phyloP scores from a whole-genome alignment of 495 filamentous ascomycete genomes.

The Aspergillus homomorphus region DNA sequence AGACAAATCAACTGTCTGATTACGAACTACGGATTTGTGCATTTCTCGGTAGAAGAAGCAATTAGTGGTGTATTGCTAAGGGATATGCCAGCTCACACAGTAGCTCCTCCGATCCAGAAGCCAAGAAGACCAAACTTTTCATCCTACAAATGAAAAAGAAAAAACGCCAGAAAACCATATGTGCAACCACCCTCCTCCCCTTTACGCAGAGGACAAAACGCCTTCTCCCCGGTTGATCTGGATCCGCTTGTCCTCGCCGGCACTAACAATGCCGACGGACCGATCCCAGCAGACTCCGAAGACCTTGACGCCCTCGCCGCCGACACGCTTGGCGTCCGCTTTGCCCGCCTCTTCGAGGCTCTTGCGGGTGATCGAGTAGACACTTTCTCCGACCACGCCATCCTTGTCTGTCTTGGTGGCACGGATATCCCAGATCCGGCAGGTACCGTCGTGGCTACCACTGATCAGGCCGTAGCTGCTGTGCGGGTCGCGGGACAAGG shows the following conservation, averaged over 20 bases:
- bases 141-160: constrained; percentile 25
- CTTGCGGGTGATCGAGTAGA: constrained; percentile 77
- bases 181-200: constrained; percentile 28
- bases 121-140: constrained; percentile 35
- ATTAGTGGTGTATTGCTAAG: constrained; percentile 5
- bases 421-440: constrained; percentile 88
- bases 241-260: constrained; percentile 85
- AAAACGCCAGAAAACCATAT: constrained; percentile 38
- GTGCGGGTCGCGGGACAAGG: constrained; percentile 64
- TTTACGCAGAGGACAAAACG: constrained; percentile 38
- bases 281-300: constrained; percentile 87
- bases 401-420: constrained; percentile 63
- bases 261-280: constrained; percentile 83
- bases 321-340: constrained; percentile 49
- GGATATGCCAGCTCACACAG: background rate
- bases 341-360: constrained; percentile 52
- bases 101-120: constrained; percentile 10
- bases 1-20: background rate
- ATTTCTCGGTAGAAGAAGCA: background rate
- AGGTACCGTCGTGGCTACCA: constrained; percentile 84
- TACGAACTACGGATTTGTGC: constrained; percentile 1
- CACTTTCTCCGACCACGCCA: constrained; percentile 69
- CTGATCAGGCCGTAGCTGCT: constrained; percentile 78
- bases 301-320: constrained; percentile 82
- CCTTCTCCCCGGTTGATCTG: constrained; percentile 77